A percentile compares a stretch with the other conserved stretches of the same genome.
These are phyloP conservation scores for Chlorella vulgaris DNA, from an alignment of 139 green algal genomes.

Conservation along the genomic window DNA sequence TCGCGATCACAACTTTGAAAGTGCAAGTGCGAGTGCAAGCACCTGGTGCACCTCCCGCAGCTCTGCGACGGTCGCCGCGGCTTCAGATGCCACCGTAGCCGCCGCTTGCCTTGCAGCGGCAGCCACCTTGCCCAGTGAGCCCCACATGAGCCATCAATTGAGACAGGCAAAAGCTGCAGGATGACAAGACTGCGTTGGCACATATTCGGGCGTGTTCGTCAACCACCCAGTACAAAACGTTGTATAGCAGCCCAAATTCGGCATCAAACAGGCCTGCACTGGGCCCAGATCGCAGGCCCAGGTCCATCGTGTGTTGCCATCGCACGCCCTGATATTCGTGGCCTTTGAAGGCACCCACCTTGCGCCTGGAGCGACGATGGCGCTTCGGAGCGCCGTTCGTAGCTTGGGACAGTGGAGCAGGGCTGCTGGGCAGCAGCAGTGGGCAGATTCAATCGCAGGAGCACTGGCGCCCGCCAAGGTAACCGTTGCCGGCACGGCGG, in stretches of 20 bases:
- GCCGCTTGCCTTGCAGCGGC: slow-evolving; percentile 19
- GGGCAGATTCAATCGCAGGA: not conserved
- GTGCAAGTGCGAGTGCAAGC: not conserved
- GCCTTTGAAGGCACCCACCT: too few species aligned
- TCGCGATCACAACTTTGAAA: not conserved
- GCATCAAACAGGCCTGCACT: too few species aligned
- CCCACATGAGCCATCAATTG: slow-evolving; percentile 21
- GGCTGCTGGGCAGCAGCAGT: not conserved
- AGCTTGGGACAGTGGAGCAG: not conserved
- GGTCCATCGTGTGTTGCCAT: too few species aligned
- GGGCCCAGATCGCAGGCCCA: too few species aligned
- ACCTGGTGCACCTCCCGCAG: slow-evolving; percentile 35
- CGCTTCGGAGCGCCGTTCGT: not conserved
- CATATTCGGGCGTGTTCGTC: too few species aligned
- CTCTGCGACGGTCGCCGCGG: slow-evolving; percentile 39
- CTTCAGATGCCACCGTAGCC: slow-evolving; percentile 29
- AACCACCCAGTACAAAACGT: too few species aligned
- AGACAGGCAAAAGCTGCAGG: too few species aligned
- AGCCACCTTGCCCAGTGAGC: not conserved
- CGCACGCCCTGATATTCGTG: too few species aligned
- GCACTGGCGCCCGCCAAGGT: not conserved
- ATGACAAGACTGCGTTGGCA: too few species aligned
- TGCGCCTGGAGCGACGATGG: too few species aligned
- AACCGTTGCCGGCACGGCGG: not conserved
- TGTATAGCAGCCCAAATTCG: too few species aligned